Base-by-base conservation (phyloP, 345 rosid species). In the Syzygium grande region DNA sequence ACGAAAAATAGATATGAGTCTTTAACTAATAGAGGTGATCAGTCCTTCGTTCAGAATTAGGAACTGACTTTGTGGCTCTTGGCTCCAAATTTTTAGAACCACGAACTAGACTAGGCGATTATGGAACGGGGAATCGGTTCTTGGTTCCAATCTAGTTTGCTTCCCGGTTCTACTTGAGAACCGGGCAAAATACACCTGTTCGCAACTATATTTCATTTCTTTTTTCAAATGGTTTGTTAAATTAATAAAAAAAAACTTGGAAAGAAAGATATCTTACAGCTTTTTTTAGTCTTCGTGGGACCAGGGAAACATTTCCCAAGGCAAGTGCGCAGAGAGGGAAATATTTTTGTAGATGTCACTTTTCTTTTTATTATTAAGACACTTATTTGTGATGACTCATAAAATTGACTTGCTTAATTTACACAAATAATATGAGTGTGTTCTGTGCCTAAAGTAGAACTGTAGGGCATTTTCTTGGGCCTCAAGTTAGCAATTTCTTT, bases 201-300 rank as follows among this genome's bases (percentile, higher is more conserved):
- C 0, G 3, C 3, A 58, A 58, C 1, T 25, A 58, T 58, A 11
- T 25, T 4, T 11, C 0, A 2, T 11, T 25, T 25, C 0, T 25
- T 0, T 58, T 58, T 52, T 58, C 11, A 58, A 58, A 25, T 58
- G 27, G 5, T 11, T 11, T 13, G 27, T 58, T 58, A 58, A 58
- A 10, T 58, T 58, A 58, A 2, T 29, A 6, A 58, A 58, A 58
- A 11, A 11, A 25, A 4, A n/a, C n/a, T 58, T 58, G 65, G 27
- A 58, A 58, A 58, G 65, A 58, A 14, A 11, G 15, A 29, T 58
- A 25, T 13, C 65, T 25, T 10, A 25, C 6, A 25, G 11, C 29
- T 58, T 58, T 58, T 58, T 58, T 22, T 56, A 58, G 65, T 58
- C 30, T 13, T 58, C 29, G 29, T 25, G 29, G 15, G 65, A 58